Percentiles rank a stretch among this genome's conserved stretches.
These are phyloP conservation scores for Penicillium ochrochloron DNA, from an alignment of 495 filamentous ascomycete genomes.

Conservation along the genomic window DNA sequence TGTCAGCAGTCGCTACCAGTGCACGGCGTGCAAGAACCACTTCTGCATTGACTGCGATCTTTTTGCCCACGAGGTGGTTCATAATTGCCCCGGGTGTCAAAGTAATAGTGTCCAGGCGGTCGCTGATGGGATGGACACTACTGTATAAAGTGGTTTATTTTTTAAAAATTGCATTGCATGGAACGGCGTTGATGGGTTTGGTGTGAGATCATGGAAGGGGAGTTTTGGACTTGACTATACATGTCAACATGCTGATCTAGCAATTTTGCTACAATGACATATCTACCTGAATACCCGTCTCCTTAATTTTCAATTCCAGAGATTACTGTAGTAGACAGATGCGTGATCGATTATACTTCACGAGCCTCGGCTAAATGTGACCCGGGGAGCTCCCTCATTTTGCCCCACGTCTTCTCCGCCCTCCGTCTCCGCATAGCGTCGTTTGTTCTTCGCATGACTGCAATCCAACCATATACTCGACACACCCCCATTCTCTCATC, in stretches of 20 bases:
- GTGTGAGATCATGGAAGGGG: slow-evolving; percentile 1
- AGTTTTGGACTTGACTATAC: background rate
- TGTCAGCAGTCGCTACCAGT: slow-evolving; percentile 86
- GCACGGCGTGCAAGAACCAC: slow-evolving; percentile 78
- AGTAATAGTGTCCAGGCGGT: slow-evolving; percentile 45
- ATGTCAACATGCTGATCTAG: background rate
- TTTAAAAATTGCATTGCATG: slow-evolving; percentile 25
- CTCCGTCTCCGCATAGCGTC: slow-evolving; percentile 10
- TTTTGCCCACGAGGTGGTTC: slow-evolving; percentile 88
- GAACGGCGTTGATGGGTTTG: slow-evolving; percentile 20
- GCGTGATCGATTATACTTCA: background rate
- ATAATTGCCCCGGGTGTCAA: slow-evolving; percentile 96
- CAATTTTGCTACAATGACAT: background rate
- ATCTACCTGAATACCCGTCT: background rate
- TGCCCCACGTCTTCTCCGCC: slow-evolving; percentile 8
- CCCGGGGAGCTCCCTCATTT: background rate
- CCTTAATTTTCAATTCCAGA: background rate
- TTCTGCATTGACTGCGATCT: slow-evolving; percentile 99
- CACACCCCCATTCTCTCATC: slow-evolving; percentile 14
- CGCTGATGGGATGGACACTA: slow-evolving; percentile 41
- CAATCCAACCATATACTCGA: background rate
- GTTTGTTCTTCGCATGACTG: background rate
- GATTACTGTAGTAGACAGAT: background rate
- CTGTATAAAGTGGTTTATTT: slow-evolving; percentile 18
- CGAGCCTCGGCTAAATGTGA: slow-evolving; percentile 7